Conservation (phyloP, 2,329 filamentous ascomycete species). For the Aspergillus luchuensis region DNA sequence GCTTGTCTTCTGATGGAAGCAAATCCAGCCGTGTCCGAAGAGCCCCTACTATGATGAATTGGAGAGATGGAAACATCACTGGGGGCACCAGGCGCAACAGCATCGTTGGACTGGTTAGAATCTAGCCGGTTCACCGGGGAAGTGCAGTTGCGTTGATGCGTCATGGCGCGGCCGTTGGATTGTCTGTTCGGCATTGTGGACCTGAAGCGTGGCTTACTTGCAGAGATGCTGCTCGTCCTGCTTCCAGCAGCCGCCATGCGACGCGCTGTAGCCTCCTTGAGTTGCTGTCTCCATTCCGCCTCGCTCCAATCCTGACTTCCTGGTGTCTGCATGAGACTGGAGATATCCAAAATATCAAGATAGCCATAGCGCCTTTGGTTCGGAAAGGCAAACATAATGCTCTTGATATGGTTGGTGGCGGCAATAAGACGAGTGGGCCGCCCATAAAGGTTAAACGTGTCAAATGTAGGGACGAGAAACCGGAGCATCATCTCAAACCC, state of each 20-base stretch:
- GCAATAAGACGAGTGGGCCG: constrained; percentile 83
- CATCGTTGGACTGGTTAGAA: constrained; percentile 41
- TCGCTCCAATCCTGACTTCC: constrained; percentile 80
- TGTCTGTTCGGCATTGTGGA: constrained; percentile 40
- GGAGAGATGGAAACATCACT: constrained; percentile 24
- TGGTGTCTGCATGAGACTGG: constrained; percentile 73
- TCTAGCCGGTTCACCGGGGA: constrained; percentile 25
- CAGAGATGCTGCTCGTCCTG: constrained; percentile 58
- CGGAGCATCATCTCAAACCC: constrained; percentile 95
- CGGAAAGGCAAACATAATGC: constrained; percentile 98
- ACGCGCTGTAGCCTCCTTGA: constrained; percentile 81
- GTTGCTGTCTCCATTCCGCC: constrained; percentile 80
- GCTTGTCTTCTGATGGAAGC: constrained; percentile 14
- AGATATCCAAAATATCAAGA: constrained; percentile 83
- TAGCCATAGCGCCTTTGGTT: constrained; percentile 86
- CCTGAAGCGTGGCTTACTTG: constrained; percentile 50
- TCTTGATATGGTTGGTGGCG: constrained; percentile 80
- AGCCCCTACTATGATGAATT: constrained; percentile 32
- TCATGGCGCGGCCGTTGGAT: constrained; percentile 38
- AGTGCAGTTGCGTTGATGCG: constrained; percentile 24
- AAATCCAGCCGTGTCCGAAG: constrained; percentile 37
- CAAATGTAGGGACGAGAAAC: constrained; percentile 90
- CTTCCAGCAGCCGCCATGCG: constrained; percentile 42
- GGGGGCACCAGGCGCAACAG: constrained; percentile 34
- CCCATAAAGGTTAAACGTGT: constrained; percentile 89